Evolutionary conservation across 352 stramenopile genomes (phyloP).

Genomic region (Globisporangium uncinulatum): DNA sequence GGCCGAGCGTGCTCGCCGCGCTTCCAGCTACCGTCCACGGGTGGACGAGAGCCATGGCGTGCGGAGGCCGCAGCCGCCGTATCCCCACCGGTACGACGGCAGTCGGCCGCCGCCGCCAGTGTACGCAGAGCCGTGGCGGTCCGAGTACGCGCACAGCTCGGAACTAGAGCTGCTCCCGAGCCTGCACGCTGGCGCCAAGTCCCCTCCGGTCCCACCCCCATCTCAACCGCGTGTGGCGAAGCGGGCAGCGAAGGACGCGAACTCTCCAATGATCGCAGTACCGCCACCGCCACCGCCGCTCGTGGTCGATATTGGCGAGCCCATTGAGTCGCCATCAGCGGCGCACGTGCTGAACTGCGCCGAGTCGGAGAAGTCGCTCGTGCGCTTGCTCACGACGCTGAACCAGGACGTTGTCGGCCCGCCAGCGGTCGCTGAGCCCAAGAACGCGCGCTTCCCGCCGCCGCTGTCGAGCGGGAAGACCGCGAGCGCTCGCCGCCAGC

Average conservation of each 20-base stretch:
- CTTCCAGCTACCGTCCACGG: constrained; percentile 20
- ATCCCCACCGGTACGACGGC: background rate
- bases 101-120: background rate
- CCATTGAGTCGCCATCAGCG: constrained; percentile 41
- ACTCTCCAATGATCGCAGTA: background rate
- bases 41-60: background rate
- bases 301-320: background rate
- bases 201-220: background rate
- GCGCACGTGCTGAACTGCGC: constrained; percentile 54
- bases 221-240: constrained; percentile 21
- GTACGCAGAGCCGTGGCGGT: background rate
- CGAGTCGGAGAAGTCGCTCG: constrained; percentile 67
- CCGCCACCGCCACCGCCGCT: background rate
- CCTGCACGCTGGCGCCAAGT: constrained; percentile 7
- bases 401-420: constrained; percentile 31
- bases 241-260: constrained; percentile 43
- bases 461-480: background rate
- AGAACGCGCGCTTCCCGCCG: background rate
- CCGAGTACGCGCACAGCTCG: background rate
- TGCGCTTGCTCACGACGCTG: constrained; percentile 50
- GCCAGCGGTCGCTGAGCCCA: constrained; percentile 7
- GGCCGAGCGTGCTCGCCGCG: constrained; percentile 31
- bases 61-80: background rate
- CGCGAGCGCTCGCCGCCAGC: background rate
- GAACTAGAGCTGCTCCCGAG: background rate